A percentile compares a stretch with the other conserved stretches of the same genome.
Conservation (phyloP, 805 yeast species). For the Wickerhamomyces chambardii region DNA sequence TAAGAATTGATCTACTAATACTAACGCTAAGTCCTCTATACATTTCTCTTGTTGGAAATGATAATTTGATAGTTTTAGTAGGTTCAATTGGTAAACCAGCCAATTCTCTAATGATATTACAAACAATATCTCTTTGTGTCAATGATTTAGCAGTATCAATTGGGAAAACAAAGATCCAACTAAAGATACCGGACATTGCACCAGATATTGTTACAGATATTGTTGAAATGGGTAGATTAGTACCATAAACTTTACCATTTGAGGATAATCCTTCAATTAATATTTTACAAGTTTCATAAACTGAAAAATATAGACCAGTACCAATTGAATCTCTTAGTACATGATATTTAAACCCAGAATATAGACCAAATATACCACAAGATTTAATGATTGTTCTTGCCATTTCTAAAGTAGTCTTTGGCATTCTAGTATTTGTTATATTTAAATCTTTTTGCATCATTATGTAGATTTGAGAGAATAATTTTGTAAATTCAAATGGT, state of each 20-base stretch:
- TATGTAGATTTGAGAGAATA: constrained; percentile 64
- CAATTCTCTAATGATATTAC: constrained; percentile 51
- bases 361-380: constrained; percentile 58
- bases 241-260: constrained; percentile 23
- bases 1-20: constrained; percentile 58
- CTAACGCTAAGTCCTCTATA: constrained; percentile 78
- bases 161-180: constrained; percentile 75
- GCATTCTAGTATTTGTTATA: constrained; percentile 23
- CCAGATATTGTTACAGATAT: constrained; percentile 58
- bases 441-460: constrained; percentile 22
- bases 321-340: constrained; percentile 60
- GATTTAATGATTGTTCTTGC: constrained; percentile 44
- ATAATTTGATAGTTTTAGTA: constrained; percentile 20
- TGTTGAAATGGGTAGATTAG: constrained; percentile 23
- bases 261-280: constrained; percentile 22
- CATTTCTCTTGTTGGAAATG: constrained; percentile 38
- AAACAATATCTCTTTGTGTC: constrained; percentile 65
- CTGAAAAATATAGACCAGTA: constrained; percentile 64
- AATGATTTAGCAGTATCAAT: constrained; percentile 73
- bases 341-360: constrained; percentile 68
- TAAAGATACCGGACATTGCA: constrained; percentile 66
- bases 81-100: constrained; percentile 32
- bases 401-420: constrained; percentile 29
- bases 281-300: constrained; percentile 66
- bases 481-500: constrained; percentile 80